Evolutionary conservation across 345 rosid genomes (phyloP).

Genomic region (Abelmoschus esculentus): DNA sequence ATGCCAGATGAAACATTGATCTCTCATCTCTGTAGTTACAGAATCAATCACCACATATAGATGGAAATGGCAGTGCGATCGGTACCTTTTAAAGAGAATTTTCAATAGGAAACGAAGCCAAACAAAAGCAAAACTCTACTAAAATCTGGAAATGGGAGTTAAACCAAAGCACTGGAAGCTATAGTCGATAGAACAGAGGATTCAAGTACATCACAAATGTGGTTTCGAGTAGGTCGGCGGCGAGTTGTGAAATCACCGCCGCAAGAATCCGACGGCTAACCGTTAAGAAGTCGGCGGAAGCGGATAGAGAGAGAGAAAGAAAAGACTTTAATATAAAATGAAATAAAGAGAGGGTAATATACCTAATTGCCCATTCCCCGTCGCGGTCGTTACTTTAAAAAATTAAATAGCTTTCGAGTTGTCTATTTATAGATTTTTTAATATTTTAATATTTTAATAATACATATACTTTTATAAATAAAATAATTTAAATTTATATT

Average conservation of each 20-base stretch:
- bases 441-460: no score
- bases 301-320: slow-evolving; percentile 19
- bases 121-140: no score
- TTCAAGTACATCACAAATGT: slow-evolving; percentile 9
- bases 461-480: no score
- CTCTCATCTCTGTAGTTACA: no score
- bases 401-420: no score
- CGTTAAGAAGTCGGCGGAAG: slow-evolving; percentile 38
- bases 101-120: no score
- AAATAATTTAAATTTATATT: no score
- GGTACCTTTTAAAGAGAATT: no score
- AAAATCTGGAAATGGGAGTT: background rate
- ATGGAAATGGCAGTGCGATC: no score
- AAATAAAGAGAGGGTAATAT: background rate
- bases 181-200: slow-evolving; percentile 1
- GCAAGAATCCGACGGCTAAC: slow-evolving; percentile 31
- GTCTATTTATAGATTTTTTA: no score
- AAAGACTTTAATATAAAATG: background rate
- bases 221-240: slow-evolving; percentile 10
- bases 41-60: no score
- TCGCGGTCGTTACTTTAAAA: background rate
- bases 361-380: background rate
- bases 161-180: background rate
- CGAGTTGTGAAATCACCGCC: slow-evolving; percentile 9
- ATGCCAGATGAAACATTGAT: no score